phyloP scores from a whole-genome alignment of 768 basidiomycete genomes.

The Psilocybe azurescens region DNA sequence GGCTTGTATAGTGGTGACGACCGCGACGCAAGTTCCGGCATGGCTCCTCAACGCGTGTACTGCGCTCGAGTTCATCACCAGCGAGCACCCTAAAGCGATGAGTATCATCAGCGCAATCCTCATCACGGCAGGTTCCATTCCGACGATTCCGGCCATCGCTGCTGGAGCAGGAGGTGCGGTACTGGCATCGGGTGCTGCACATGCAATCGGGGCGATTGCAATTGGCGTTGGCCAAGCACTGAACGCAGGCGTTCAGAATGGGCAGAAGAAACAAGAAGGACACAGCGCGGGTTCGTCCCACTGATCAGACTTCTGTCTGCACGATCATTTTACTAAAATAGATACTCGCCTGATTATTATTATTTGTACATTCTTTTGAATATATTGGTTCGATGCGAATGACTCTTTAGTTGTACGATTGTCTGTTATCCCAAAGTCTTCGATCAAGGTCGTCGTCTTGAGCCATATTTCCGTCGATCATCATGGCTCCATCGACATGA shows the following conservation, averaged over 20 bases:
- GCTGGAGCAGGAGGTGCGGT: conserved; percentile 75
- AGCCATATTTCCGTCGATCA: conserved; percentile 3
- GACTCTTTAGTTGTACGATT: background rate
- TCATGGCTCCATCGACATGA: background rate
- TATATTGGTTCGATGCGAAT: background rate
- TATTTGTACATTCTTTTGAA: background rate
- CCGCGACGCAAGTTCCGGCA: conserved; percentile 64
- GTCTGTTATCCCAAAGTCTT: background rate
- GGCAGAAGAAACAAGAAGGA: conserved; percentile 30
- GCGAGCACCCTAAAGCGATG: conserved; percentile 79
- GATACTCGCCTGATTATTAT: background rate
- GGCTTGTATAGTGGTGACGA: conserved; percentile 33
- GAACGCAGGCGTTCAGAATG: conserved; percentile 38
- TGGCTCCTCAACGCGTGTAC: conserved; percentile 82
- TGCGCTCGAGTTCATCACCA: conserved; percentile 75
- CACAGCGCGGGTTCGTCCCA: background rate
- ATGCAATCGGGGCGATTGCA: conserved; percentile 81
- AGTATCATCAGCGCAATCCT: conserved; percentile 77
- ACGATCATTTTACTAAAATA: too few species aligned
- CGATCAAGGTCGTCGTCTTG: background rate
- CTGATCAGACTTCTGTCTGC: background rate
- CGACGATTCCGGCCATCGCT: conserved; percentile 70
- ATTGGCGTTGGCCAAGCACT: conserved; percentile 68
- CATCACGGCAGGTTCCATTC: conserved; percentile 79
- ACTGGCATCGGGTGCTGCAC: conserved; percentile 74